Evolutionary conservation across 2,329 filamentous ascomycete species (phyloP).

Genomic region (Ustulina deusta): DNA sequence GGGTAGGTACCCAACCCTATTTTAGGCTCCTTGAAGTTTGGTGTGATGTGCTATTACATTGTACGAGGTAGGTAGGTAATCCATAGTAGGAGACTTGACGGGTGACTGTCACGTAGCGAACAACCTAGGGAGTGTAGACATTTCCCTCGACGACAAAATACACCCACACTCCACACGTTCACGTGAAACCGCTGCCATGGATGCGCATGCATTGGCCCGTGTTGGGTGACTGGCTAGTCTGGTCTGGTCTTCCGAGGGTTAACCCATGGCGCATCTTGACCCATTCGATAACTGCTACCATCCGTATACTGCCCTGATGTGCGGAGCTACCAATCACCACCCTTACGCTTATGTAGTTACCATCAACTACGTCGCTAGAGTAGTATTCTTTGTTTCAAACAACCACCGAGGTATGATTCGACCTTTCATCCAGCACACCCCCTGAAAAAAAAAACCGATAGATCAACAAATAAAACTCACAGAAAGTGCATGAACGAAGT

Average conservation of each 20-base stretch:
- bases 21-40: not conserved
- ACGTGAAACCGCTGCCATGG: constrained; percentile 32
- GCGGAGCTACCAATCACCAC: constrained; percentile 2
- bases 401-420: no score
- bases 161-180: constrained; percentile 12
- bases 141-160: no score
- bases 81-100: not conserved
- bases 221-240: constrained; percentile 7
- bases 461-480: no score
- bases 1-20: not conserved
- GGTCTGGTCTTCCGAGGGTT: not conserved
- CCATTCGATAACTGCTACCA: constrained; percentile 20
- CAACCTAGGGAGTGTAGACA: no score
- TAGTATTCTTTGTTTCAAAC: not conserved
- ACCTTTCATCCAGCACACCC: no score
- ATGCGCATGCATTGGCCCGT: constrained; percentile 22
- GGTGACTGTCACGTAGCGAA: constrained; percentile 28
- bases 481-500: no score
- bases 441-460: no score
- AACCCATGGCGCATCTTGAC: constrained; percentile 18
- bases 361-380: not conserved
- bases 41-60: no score
- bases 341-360: not conserved
- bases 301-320: constrained; percentile 18
- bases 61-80: no score